Conservation (phyloP, 2,329 filamentous ascomycete species). For the Pyricularia sp. region DNA sequence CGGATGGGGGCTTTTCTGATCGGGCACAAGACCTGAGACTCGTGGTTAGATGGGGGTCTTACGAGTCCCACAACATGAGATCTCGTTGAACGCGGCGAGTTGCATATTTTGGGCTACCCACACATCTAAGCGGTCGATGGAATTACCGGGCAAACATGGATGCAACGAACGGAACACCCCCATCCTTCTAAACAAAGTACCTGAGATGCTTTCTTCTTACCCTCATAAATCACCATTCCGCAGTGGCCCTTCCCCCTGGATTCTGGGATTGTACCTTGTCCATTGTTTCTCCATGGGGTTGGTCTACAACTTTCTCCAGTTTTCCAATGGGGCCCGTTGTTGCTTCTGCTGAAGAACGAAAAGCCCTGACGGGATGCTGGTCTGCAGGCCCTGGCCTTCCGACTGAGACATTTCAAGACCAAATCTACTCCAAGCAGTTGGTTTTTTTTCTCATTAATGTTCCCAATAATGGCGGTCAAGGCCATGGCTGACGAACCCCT, state of each 20-base stretch:
- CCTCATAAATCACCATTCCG: not conserved
- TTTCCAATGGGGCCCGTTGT: not conserved
- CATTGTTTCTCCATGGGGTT: not conserved
- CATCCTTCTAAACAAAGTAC: not conserved
- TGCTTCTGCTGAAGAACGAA: not conserved
- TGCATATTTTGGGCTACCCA: not conserved
- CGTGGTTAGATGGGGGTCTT: conserved; percentile 2
- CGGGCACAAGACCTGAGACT: conserved; percentile 5
- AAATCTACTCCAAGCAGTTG: not conserved
- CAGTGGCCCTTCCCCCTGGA: not conserved
- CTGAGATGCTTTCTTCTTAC: not conserved
- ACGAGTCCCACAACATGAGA: not conserved
- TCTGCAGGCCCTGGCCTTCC: not conserved
- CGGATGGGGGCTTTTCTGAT: conserved; percentile 4
- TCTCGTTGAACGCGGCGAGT: conserved; percentile 3
- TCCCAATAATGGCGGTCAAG: not conserved
- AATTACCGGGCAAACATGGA: not conserved
- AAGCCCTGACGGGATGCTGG: not conserved
- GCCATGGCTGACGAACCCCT: not conserved
- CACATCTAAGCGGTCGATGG: not conserved
- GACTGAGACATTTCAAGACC: conserved; percentile 1
- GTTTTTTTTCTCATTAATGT: not conserved
- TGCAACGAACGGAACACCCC: not conserved
- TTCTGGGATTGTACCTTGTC: not conserved
- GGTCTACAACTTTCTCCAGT: not conserved